Percentiles rank a stretch among this genome's conserved stretches.
Evolutionary conservation across 2,329 filamentous ascomycete genomes (phyloP).

Genomic region (Exophiala calicioides): DNA sequence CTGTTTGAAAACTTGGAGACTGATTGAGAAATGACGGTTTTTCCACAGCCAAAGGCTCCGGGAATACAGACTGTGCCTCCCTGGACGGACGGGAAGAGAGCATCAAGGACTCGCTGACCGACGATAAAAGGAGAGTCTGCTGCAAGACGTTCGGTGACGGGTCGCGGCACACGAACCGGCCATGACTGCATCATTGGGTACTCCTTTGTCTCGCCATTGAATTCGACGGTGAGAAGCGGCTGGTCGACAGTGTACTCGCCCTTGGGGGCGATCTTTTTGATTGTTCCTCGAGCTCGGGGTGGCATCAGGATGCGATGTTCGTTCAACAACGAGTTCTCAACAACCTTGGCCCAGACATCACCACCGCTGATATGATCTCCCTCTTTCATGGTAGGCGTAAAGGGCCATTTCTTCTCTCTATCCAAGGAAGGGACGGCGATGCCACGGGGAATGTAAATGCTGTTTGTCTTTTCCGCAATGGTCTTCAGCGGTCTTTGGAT

Average conservation of each 20-base stretch:
- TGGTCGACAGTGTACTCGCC: slow-evolving; percentile 92
- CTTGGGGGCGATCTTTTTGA: slow-evolving; percentile 85
- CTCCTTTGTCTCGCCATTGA: slow-evolving; percentile 91
- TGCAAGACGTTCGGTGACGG: slow-evolving; percentile 86
- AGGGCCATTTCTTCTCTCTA: slow-evolving; percentile 93
- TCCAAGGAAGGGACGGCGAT: slow-evolving; percentile 85
- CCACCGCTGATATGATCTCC: slow-evolving; percentile 96
- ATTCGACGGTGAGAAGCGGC: slow-evolving; percentile 93
- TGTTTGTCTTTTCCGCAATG: slow-evolving; percentile 74
- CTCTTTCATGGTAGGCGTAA: slow-evolving; percentile 84
- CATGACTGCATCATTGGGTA: slow-evolving; percentile 98
- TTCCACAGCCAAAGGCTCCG: slow-evolving; percentile 96
- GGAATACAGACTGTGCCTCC: slow-evolving; percentile 98
- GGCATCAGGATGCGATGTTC: slow-evolving; percentile 93
- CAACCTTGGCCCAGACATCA: slow-evolving; percentile 92
- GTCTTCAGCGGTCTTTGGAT: slow-evolving; percentile 91
- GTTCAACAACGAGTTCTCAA: slow-evolving; percentile 91
- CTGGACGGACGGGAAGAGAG: slow-evolving; percentile 93
- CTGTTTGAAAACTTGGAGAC: slow-evolving; percentile 99
- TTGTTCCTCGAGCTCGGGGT: slow-evolving; percentile 84
- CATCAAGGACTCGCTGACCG: slow-evolving; percentile 93
- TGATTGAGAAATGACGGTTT: slow-evolving; percentile 98
- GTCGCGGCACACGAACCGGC: slow-evolving; percentile 94
- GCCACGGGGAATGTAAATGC: slow-evolving; percentile 97
- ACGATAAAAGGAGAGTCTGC: slow-evolving; percentile 91